Conservation (phyloP, 345 rosid genomes). For the Bruguiera parviflora region DNA sequence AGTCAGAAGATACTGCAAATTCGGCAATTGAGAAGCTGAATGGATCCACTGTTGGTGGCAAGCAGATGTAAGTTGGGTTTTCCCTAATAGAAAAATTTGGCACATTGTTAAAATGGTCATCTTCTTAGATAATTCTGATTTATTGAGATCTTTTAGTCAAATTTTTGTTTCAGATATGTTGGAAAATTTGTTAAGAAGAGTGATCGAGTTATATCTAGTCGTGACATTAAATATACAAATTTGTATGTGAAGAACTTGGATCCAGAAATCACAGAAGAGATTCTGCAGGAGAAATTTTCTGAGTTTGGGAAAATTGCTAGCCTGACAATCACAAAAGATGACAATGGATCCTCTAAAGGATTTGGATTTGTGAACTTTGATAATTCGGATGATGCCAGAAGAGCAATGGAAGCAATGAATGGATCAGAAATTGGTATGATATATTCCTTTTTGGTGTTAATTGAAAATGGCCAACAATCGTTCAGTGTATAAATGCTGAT, state of each 20-base stretch:
- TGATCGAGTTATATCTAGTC: slow-evolving; percentile 45
- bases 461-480: neutral
- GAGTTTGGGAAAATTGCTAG: slow-evolving; percentile 61
- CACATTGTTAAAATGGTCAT: neutral
- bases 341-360: slow-evolving; percentile 49
- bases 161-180: slow-evolving; percentile 43
- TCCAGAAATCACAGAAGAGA: slow-evolving; percentile 48
- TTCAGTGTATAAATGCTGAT: neutral
- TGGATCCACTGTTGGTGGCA: slow-evolving; percentile 40
- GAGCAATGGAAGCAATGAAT: slow-evolving; percentile 55
- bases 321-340: slow-evolving; percentile 44
- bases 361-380: slow-evolving; percentile 67
- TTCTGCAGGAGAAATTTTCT: slow-evolving; percentile 48
- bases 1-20: slow-evolving; percentile 51
- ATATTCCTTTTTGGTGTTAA: slow-evolving; percentile 14
- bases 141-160: neutral
- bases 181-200: slow-evolving; percentile 56
- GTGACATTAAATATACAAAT: slow-evolving; percentile 62
- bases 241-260: slow-evolving; percentile 67
- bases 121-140: neutral
- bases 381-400: slow-evolving; percentile 54
- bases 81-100: neutral
- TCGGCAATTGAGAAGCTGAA: slow-evolving; percentile 62
- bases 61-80: slow-evolving; percentile 49
- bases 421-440: slow-evolving; percentile 52